These are phyloP conservation scores for Hypoxylon cercidicola DNA, from an alignment of 495 filamentous ascomycete genomes.

Conservation along the genomic window DNA sequence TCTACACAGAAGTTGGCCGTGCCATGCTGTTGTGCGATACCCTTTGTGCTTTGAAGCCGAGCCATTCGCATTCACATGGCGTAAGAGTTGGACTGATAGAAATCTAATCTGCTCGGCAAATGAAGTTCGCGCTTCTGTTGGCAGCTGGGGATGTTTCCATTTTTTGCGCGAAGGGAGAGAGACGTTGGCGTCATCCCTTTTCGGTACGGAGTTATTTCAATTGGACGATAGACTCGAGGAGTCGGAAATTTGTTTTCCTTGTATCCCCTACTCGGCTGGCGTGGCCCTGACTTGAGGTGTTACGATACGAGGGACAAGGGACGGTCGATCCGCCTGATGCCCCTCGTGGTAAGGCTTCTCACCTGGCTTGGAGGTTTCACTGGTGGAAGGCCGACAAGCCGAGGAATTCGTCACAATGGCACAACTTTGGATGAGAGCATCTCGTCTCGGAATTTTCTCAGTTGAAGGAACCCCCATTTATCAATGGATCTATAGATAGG, in stretches of 20 bases:
- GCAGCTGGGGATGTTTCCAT: slow-evolving; percentile 37
- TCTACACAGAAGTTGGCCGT: slow-evolving; percentile 43
- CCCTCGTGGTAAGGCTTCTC: slow-evolving; percentile 21
- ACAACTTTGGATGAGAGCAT: slow-evolving; percentile 21
- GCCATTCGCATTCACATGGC: slow-evolving; percentile 44
- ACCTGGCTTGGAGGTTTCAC: slow-evolving; percentile 25
- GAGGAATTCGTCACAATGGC: slow-evolving; percentile 37
- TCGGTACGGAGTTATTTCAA: slow-evolving; percentile 38
- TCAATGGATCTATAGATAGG: slow-evolving; percentile 32
- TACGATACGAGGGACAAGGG: slow-evolving; percentile 18
- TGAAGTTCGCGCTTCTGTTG: slow-evolving; percentile 53
- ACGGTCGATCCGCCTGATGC: slow-evolving; percentile 35
- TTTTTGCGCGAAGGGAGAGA: slow-evolving; percentile 14
- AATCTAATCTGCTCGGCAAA: slow-evolving; percentile 49
- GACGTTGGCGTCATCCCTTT: slow-evolving; percentile 11
- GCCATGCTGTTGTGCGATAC: slow-evolving; percentile 50
- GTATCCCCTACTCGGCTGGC: slow-evolving; percentile 22
- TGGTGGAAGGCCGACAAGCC: slow-evolving; percentile 36
- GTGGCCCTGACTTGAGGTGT: slow-evolving; percentile 17
- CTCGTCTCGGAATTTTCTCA: slow-evolving; percentile 3
- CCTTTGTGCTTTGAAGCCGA: slow-evolving; percentile 47
- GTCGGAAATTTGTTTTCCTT: slow-evolving; percentile 36
- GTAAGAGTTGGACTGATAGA: slow-evolving; percentile 48
- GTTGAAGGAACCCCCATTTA: slow-evolving; percentile 16
- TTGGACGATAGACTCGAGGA: slow-evolving; percentile 26